Evolutionary conservation across 805 yeast species (phyloP).

Genomic region (Candida lessepsii): DNA sequence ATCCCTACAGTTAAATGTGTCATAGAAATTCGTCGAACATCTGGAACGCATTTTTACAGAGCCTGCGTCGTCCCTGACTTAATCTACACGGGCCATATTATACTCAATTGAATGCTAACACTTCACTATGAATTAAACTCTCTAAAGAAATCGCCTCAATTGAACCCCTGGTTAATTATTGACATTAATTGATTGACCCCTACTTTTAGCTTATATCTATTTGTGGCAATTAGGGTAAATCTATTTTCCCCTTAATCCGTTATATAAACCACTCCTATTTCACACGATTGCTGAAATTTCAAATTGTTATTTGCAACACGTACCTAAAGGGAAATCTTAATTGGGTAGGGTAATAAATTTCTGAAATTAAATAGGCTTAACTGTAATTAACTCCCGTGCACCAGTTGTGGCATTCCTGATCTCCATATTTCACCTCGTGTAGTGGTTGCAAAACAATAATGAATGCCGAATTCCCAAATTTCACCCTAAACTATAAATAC

Average conservation of each 20-base stretch:
- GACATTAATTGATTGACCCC: too few relatives aligned
- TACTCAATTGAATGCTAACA: too few relatives aligned
- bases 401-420: constrained; percentile 3
- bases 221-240: too few relatives aligned
- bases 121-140: too few relatives aligned
- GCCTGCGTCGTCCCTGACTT: too few relatives aligned
- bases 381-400: not conserved
- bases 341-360: not conserved
- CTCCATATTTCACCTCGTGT: constrained; percentile 6
- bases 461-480: constrained; percentile 1
- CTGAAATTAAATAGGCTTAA: constrained; percentile 5
- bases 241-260: not conserved
- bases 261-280: constrained; percentile 3
- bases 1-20: too few relatives aligned
- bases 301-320: constrained; percentile 3
- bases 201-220: too few relatives aligned
- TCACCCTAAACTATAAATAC: constrained; percentile 3
- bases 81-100: too few relatives aligned
- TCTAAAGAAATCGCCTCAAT: not conserved
- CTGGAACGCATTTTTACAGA: too few relatives aligned
- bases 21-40: too few relatives aligned
- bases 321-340: not conserved
- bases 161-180: not conserved
- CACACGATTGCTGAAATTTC: constrained; percentile 8
- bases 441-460: constrained; percentile 4